phyloP scores from a whole-genome alignment of 1,284 basidiomycete genomes.

The Pseudozyma sp. region DNA sequence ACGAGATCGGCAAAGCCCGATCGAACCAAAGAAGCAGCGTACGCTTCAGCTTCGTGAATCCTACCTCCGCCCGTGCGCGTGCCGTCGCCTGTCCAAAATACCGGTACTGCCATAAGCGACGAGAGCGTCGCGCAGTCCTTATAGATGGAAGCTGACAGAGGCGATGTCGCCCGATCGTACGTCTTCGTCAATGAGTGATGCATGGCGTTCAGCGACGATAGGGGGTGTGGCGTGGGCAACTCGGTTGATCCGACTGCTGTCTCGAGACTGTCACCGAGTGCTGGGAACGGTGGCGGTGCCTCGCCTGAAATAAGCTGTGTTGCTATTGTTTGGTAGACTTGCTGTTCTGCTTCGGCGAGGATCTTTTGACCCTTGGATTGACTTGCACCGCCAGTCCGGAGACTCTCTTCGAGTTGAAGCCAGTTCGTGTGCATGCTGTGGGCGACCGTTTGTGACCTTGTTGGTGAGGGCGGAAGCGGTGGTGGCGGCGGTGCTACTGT shows the following conservation, averaged over 20 bases:
- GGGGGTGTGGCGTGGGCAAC: neutral
- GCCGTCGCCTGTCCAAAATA: slow-evolving; percentile 64
- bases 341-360: slow-evolving; percentile 37
- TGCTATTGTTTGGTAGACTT: slow-evolving; percentile 40
- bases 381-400: slow-evolving; percentile 15
- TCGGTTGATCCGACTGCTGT: neutral
- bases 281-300: slow-evolving; percentile 13
- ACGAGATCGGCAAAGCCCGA: slow-evolving; percentile 65
- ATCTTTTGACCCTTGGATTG: slow-evolving; percentile 41
- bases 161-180: slow-evolving; percentile 52
- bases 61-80: slow-evolving; percentile 50
- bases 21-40: slow-evolving; percentile 63
- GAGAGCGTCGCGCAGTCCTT: slow-evolving; percentile 57
- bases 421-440: slow-evolving; percentile 34
- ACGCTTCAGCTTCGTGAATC: slow-evolving; percentile 68
- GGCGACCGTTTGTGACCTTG: slow-evolving; percentile 23
- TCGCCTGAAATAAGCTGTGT: slow-evolving; percentile 31
- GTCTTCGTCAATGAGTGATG: slow-evolving; percentile 46
- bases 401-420: slow-evolving; percentile 31
- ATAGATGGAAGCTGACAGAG: slow-evolving; percentile 51
- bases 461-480: slow-evolving; percentile 7
- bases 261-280: neutral
- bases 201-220: slow-evolving; percentile 35
- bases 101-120: slow-evolving; percentile 55
- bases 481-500: slow-evolving; percentile 4